Evolutionary conservation across 176 grass and related monocot genomes (phyloP), one percentile per base, ranked within the genome.

Genomic region (Triticum monococcum): DNA sequence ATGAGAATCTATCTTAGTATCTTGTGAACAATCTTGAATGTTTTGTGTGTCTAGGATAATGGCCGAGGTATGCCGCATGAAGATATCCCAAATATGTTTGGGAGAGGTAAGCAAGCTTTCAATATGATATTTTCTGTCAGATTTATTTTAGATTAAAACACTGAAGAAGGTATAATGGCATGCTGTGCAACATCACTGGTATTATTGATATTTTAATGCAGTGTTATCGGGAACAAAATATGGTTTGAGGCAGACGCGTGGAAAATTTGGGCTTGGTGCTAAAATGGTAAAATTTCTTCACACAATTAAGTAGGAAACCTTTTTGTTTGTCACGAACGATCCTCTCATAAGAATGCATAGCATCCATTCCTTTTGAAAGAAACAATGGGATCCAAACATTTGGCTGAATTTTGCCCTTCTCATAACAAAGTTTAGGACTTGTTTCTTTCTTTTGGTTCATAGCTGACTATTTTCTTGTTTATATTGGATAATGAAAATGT

Each of bases 61-160:
- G 96, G 96, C 56, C 88, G 82, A 92, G 96, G 96, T 62, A 98
- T 98, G 96, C 89, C 96, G 75, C 96, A 98, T 91, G 96, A 98
- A 91, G 96, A 98, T 87, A 98, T 98, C 37, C 96, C 96, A 84
- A 98, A 98, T 78, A 98, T 98, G 96, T 93, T 98, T 88, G 96
- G 96, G 11, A 89, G 91, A 94, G 96, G 96, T 98, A 83, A 83
- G 87, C 84, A 83, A 83, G 87, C 81, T 65, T 61, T 57, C 23
- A 74, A 74, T 73, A n/a, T 20, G 64, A 62, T 77, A 14, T 81
- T 61, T 76, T 79, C 43, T 1, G 8, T 50, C 38, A 7, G 23
- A 54, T 24, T 40, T 61, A 30, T 20, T 69, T 61, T 7, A 69
- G 11, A 66, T 14, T 41, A 38, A 79, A 79, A 36, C 8, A 50